These are phyloP conservation scores for Boletus pseudopeckii DNA, from an alignment of 768 basidiomycete genomes.

Conservation along the genomic window DNA sequence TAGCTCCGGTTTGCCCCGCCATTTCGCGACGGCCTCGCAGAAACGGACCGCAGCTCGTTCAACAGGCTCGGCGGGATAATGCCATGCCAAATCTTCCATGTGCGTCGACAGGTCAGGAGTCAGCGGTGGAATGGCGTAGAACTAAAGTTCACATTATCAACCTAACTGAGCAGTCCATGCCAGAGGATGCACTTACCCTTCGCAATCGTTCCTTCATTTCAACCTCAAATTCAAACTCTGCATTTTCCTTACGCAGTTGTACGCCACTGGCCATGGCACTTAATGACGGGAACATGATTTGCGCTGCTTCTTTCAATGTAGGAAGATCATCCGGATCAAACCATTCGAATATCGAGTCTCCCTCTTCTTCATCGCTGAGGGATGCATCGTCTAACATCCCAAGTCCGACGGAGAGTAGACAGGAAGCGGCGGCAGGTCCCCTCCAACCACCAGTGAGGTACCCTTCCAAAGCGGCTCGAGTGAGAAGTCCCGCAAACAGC, in stretches of 20 bases:
- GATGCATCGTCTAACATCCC: constrained; percentile 36
- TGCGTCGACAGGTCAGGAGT: constrained; percentile 76
- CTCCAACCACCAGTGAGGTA: constrained; percentile 82
- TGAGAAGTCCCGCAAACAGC: constrained; percentile 70
- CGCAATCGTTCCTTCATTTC: constrained; percentile 74
- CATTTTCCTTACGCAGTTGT: constrained; percentile 38
- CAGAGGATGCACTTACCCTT: constrained; percentile 46
- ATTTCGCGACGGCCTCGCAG: constrained; percentile 76
- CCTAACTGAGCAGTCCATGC: neutral
- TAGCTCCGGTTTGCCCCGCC: constrained; percentile 83
- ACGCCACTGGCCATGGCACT: constrained; percentile 26
- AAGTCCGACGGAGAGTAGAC: constrained; percentile 69
- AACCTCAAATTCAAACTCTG: constrained; percentile 67
- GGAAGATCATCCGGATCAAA: constrained; percentile 80
- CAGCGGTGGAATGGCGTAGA: constrained; percentile 68
- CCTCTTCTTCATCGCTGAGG: constrained; percentile 33
- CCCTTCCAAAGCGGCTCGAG: constrained; percentile 81
- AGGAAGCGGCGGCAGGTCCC: constrained; percentile 65
- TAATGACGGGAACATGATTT: constrained; percentile 65
- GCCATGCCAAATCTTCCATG: constrained; percentile 68
- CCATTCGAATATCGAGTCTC: constrained; percentile 44
- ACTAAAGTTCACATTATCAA: constrained; percentile 42
- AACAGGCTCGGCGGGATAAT: constrained; percentile 77
- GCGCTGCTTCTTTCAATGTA: constrained; percentile 57
- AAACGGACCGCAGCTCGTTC: constrained; percentile 76